These are phyloP conservation scores for Fusarium newnesense DNA, from an alignment of 2,329 filamentous ascomycete genomes.

Conservation along the genomic window DNA sequence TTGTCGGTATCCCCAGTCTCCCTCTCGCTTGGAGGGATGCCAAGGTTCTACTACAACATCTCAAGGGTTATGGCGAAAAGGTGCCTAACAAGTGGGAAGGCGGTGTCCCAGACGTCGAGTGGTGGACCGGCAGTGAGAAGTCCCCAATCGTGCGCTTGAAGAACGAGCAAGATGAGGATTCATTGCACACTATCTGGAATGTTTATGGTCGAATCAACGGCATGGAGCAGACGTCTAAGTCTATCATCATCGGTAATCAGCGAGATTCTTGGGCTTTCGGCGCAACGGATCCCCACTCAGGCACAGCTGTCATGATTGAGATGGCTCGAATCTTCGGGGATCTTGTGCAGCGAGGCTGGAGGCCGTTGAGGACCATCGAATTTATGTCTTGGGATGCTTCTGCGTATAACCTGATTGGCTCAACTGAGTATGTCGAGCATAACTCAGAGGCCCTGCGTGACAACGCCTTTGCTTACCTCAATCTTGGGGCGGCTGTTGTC, in stretches of 20 bases:
- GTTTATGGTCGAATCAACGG: conserved; percentile 86
- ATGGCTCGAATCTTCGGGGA: conserved; percentile 86
- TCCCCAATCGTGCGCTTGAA: conserved; percentile 83
- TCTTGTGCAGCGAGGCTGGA: conserved; percentile 81
- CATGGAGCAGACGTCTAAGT: conserved; percentile 84
- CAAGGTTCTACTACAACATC: conserved; percentile 77
- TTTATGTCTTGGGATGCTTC: conserved; percentile 97
- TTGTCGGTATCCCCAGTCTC: conserved; percentile 87
- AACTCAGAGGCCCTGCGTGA: conserved; percentile 77
- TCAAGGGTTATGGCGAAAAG: conserved; percentile 78
- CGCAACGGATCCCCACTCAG: conserved; percentile 84
- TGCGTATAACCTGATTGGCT: conserved; percentile 93
- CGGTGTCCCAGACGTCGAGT: conserved; percentile 80
- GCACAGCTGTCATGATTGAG: conserved; percentile 92
- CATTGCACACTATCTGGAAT: conserved; percentile 90
- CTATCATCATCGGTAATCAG: conserved; percentile 90
- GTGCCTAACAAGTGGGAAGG: conserved; percentile 79
- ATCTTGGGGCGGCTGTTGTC: conserved; percentile 84
- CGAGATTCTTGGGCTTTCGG: conserved; percentile 94
- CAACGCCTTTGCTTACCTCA: conserved; percentile 87
- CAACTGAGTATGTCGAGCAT: conserved; percentile 93
- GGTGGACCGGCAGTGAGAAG: conserved; percentile 83
- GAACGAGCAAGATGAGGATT: conserved; percentile 87
- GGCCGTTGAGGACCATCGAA: conserved; percentile 91
- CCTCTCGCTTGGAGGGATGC: conserved; percentile 93